phyloP scores from a whole-genome alignment of 108 stramenopile genomes.

The Nitzschia sp. region DNA sequence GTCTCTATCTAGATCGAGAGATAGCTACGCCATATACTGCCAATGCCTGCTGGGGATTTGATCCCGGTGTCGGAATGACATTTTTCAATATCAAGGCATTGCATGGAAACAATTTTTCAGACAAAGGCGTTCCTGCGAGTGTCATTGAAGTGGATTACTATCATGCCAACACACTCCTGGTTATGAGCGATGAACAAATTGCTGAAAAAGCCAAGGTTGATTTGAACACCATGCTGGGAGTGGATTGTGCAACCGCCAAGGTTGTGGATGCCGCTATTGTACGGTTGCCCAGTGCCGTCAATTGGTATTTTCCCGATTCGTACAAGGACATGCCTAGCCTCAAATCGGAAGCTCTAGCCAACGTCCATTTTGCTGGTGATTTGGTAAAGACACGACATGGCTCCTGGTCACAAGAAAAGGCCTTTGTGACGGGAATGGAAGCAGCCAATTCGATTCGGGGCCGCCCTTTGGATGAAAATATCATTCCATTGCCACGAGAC shows the following conservation, averaged over 20 bases:
- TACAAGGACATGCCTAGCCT: slow-evolving; percentile 67
- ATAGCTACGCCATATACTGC: slow-evolving; percentile 68
- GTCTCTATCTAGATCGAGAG: slow-evolving; percentile 62
- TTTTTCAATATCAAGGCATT: slow-evolving; percentile 78
- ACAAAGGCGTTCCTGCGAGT: slow-evolving; percentile 20
- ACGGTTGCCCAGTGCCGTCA: slow-evolving; percentile 63
- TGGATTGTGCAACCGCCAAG: slow-evolving; percentile 31
- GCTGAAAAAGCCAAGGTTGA: slow-evolving; percentile 64
- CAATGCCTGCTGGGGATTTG: slow-evolving; percentile 89
- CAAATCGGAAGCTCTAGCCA: slow-evolving; percentile 45
- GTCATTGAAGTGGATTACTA: slow-evolving; percentile 85
- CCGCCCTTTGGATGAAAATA: slow-evolving; percentile 31
- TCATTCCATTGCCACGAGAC: slow-evolving; percentile 61
- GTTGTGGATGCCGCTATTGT: slow-evolving; percentile 72
- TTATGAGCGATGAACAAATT: slow-evolving; percentile 68
- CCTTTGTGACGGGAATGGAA: slow-evolving; percentile 80
- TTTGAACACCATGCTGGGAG: slow-evolving; percentile 60
- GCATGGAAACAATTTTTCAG: slow-evolving; percentile 33
- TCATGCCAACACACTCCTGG: slow-evolving; percentile 66
- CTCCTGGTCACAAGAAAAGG: slow-evolving; percentile 87
- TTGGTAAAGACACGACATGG: slow-evolving; percentile 74
- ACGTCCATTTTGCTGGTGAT: slow-evolving; percentile 79
- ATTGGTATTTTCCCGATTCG: slow-evolving; percentile 77
- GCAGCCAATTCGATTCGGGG: slow-evolving; percentile 58
- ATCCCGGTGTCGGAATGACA: slow-evolving; percentile 81